These are phyloP conservation scores for Exutisphaerella laricina DNA, from an alignment of 2,329 filamentous ascomycete species.

Conservation along the genomic window DNA sequence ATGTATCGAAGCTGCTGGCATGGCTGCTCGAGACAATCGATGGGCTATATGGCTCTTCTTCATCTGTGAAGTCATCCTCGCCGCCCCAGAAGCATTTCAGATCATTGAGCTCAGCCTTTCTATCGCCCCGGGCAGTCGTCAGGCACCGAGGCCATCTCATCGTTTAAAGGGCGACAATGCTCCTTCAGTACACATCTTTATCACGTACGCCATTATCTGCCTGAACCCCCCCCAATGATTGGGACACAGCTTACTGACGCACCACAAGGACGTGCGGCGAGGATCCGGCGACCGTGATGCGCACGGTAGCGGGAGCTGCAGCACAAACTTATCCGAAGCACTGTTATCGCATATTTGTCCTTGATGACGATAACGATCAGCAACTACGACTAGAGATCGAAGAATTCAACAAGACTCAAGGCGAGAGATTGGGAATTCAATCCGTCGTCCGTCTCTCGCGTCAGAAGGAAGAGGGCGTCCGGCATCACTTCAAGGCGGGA, in stretches of 20 bases:
- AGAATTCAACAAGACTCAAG: slow-evolving; percentile 1
- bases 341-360: slow-evolving; percentile 10
- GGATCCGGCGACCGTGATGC: slow-evolving; percentile 8
- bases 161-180: not conserved
- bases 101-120: not conserved
- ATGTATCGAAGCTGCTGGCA: not conserved
- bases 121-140: not conserved
- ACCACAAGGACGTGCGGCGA: slow-evolving; percentile 11
- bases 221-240: not conserved
- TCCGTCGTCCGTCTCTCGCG: slow-evolving; percentile 8
- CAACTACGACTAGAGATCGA: slow-evolving; percentile 5
- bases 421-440: not conserved
- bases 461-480: slow-evolving; percentile 2
- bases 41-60: not conserved
- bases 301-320: slow-evolving; percentile 12
- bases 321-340: slow-evolving; percentile 10
- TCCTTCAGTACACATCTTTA: slow-evolving; percentile 5
- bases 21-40: not conserved
- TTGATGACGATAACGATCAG: slow-evolving; percentile 8
- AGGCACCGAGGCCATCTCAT: not conserved
- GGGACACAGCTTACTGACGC: not conserved
- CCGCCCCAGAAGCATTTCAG: not conserved
- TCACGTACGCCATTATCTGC: slow-evolving; percentile 4
- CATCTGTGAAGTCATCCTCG: not conserved
- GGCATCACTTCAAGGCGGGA: slow-evolving; percentile 13